Conservation (phyloP, 2,329 filamentous ascomycete species). For the Elsinoe ampelina region DNA sequence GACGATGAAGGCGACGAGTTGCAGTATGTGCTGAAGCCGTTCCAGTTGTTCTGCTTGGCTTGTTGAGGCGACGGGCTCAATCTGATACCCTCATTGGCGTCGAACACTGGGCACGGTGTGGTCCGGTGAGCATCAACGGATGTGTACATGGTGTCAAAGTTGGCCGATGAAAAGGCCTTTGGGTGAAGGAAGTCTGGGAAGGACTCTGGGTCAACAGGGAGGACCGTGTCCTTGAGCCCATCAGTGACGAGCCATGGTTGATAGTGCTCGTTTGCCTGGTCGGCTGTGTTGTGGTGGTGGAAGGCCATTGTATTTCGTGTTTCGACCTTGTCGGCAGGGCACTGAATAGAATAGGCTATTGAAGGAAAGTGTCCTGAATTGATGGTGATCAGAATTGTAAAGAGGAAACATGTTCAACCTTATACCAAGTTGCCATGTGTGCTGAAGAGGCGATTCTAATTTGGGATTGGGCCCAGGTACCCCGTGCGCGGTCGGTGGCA, state of each 20-base stretch:
- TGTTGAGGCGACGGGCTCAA: slow-evolving; percentile 8
- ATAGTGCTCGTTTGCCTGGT: slow-evolving; percentile 9
- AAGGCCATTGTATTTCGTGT: background rate
- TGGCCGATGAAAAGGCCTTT: background rate
- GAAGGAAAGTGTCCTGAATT: slow-evolving; percentile 10
- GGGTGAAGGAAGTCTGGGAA: slow-evolving; percentile 6
- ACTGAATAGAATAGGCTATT: background rate
- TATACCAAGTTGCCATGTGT: slow-evolving; percentile 10
- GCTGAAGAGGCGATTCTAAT: slow-evolving; percentile 9
- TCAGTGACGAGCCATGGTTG: slow-evolving; percentile 7
- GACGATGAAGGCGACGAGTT: slow-evolving; percentile 9
- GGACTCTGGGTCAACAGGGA: slow-evolving; percentile 3
- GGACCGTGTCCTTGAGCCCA: slow-evolving; percentile 9
- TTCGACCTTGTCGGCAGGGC: background rate
- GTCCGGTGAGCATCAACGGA: background rate
- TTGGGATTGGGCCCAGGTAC: slow-evolving; percentile 5
- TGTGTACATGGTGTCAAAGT: slow-evolving; percentile 12
- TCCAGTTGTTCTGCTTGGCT: background rate
- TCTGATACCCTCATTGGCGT: slow-evolving; percentile 5
- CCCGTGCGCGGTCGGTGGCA: slow-evolving; percentile 1
- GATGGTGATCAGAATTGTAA: background rate
- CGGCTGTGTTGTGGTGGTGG: slow-evolving; percentile 1
- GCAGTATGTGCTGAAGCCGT: slow-evolving; percentile 3
- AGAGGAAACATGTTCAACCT: slow-evolving; percentile 10
- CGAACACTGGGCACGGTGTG: slow-evolving; percentile 4